These are phyloP conservation scores for Neoboletus magnificus DNA, from an alignment of 768 basidiomycete genomes.

Conservation along the genomic window DNA sequence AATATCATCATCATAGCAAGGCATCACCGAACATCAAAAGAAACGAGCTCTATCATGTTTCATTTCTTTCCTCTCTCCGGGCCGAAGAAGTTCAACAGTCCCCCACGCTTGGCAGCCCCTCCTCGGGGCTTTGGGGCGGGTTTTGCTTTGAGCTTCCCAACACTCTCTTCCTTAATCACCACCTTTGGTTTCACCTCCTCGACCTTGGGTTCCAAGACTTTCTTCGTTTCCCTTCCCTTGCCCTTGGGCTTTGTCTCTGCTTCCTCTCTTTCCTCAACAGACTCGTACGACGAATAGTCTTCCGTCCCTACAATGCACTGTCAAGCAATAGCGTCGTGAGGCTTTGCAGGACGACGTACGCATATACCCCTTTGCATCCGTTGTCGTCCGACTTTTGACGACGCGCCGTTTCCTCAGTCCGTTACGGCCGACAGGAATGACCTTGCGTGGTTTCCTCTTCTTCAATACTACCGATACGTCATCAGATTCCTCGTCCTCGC, in stretches of 20 bases:
- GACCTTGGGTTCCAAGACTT: conserved; percentile 9
- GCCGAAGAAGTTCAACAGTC: conserved; percentile 33
- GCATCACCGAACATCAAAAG: background rate
- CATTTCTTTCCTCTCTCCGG: conserved; percentile 30
- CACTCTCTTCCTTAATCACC: conserved; percentile 11
- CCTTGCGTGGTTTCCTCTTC: conserved; percentile 49
- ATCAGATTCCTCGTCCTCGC: conserved; percentile 29
- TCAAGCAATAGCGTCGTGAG: background rate
- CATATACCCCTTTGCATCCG: conserved; percentile 71
- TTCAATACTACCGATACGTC: conserved; percentile 34
- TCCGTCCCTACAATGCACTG: conserved; percentile 50
- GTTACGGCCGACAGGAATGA: conserved; percentile 71
- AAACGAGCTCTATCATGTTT: background rate
- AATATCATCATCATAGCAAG: too few relatives aligned
- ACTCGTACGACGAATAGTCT: conserved; percentile 81
- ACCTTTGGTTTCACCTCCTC: conserved; percentile 15
- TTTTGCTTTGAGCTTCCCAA: conserved; percentile 19
- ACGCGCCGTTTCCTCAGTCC: conserved; percentile 73
- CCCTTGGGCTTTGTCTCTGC: conserved; percentile 20
- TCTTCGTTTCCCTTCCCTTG: conserved; percentile 21
- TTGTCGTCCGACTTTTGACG: conserved; percentile 50
- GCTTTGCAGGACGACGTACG: conserved; percentile 40
- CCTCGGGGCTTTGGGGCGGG: conserved; percentile 14
- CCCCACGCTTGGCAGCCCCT: conserved; percentile 25
- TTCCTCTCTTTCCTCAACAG: conserved; percentile 55